Evolutionary conservation across 2,329 filamentous ascomycete species (phyloP), one percentile per base, ranked within the genome.

Genomic region (Lasiodiplodia theobromae): DNA sequence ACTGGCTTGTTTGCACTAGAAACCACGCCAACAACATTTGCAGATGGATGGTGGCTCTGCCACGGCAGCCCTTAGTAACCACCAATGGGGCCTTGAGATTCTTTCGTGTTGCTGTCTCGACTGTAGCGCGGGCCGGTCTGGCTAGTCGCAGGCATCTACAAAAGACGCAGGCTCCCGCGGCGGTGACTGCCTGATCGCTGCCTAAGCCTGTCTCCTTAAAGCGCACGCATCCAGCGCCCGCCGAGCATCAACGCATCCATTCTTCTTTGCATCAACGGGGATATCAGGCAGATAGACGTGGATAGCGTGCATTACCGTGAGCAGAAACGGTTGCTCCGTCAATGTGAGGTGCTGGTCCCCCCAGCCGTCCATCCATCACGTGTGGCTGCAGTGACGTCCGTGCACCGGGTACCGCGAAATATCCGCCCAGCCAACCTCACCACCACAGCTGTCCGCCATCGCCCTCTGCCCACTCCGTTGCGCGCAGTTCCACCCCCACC

Each of bases 401-500:
- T 64, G 44, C 60, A 18, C 47, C 44, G 40, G 58, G 23, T 52
- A 66, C 53, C 65, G 65, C 65, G 65, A 67, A 69, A 67, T 53
- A 66, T 69, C 40, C 64, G 66, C 63, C 68, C 64, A 38, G 63
- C 58, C 69, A 53, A 68, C 70, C 69, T 69, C 62, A 63, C 70
- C 64, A 57, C 47, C 56, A 65, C 69, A 73, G 62, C 72, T 73
- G 72, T 58, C 70, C 72, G 71, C 72, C 66, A 63, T 69, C 62
- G 38, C 53, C 58, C 63, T 54, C 25, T 68, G 38, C 57, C 69
- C 60, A 58, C 63, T 38, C 70, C 76, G 60, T 52, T 64, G 60
- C 60, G 60, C 60, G 60, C 47, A 57, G 44, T 54, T 49, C 65
- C 28, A 73, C 70, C 69, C 69, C 72, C 72, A 68, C 69, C 71